phyloP scores from a whole-genome alignment of 208 protist genomes.

The Entamoeba nuttalli region DNA sequence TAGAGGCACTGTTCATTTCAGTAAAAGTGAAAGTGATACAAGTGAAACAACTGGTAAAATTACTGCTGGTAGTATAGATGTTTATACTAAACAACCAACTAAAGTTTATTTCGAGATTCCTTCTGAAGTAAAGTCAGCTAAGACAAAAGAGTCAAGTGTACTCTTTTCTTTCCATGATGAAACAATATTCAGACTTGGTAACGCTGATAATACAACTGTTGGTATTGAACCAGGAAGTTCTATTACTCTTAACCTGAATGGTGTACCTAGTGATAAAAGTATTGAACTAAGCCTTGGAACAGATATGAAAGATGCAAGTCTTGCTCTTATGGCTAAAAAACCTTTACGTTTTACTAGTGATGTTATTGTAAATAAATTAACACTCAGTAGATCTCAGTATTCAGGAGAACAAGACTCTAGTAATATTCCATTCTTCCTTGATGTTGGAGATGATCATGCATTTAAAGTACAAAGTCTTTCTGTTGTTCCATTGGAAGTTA shows the following conservation, averaged over 20 bases:
- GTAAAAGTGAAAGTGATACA: no score
- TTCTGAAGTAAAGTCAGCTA: neutral
- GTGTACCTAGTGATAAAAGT: no score
- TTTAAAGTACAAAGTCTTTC: neutral
- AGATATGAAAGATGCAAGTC: neutral
- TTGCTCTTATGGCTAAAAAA: neutral
- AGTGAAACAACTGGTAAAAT: neutral
- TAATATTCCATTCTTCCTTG: neutral
- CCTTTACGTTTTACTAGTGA: neutral
- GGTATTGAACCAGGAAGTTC: neutral
- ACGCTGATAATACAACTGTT: neutral
- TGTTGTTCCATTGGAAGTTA: neutral
- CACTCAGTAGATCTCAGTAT: neutral
- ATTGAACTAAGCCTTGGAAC: neutral
- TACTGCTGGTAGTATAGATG: neutral
- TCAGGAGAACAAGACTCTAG: neutral
- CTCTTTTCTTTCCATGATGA: neutral
- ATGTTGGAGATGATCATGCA: neutral
- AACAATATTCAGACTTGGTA: neutral
- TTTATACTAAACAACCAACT: neutral
- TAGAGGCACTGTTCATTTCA: neutral
- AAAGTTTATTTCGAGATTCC: neutral
- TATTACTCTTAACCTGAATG: neutral
- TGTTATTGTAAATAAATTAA: neutral
- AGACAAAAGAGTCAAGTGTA: neutral